Conservation (phyloP, 805 yeast genomes). For the Priceomyces carsonii region DNA sequence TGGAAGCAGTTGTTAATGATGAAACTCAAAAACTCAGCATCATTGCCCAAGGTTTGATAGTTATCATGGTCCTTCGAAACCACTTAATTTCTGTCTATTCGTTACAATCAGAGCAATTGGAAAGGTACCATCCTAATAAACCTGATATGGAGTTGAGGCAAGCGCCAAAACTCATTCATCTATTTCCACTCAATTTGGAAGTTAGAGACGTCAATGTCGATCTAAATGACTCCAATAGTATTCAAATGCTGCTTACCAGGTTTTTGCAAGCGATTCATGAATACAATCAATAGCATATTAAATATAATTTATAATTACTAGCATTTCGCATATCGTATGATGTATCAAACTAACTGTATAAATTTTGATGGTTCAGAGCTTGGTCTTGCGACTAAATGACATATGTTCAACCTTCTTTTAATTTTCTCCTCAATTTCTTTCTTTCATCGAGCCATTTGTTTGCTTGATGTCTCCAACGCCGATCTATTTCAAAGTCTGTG, state of each 20-base stretch:
- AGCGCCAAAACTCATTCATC: conserved; percentile 20
- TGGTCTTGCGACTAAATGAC: no score
- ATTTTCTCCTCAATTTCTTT: conserved; percentile 5
- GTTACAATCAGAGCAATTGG: conserved; percentile 22
- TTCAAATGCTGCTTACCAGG: conserved; percentile 6
- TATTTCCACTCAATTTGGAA: conserved; percentile 9
- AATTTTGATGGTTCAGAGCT: no score
- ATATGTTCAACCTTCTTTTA: no score
- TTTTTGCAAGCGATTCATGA: conserved; percentile 13
- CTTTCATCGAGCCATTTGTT: conserved; percentile 6
- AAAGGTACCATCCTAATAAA: conserved; percentile 27
- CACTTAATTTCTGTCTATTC: conserved; percentile 19
- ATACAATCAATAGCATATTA: conserved; percentile 8
- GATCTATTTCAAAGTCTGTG: conserved; percentile 3
- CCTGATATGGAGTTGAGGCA: conserved; percentile 34
- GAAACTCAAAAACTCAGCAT: conserved; percentile 2
- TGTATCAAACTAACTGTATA: no score
- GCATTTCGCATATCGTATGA: conserved; percentile 2
- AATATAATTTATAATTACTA: background rate
- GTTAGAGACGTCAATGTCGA: conserved; percentile 7
- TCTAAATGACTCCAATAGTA: conserved; percentile 2
- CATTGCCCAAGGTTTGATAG: conserved; percentile 12
- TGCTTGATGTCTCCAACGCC: conserved; percentile 6
- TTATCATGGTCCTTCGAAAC: conserved; percentile 18
- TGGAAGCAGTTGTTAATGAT: background rate